These are phyloP conservation scores for Tilletia walkeri DNA, from an alignment of 1,284 basidiomycete species.

Conservation along the genomic window DNA sequence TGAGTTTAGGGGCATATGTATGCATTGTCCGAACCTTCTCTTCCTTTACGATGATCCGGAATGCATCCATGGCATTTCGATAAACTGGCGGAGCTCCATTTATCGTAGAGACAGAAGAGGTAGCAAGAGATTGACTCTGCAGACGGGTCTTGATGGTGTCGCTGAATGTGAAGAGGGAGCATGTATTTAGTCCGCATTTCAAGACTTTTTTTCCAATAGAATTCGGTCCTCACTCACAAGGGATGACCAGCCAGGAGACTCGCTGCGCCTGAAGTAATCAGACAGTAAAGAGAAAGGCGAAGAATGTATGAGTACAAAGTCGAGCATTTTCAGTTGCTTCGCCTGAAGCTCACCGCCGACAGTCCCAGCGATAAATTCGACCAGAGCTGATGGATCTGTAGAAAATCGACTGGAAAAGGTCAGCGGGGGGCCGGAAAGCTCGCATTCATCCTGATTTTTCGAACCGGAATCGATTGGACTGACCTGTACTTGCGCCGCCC, in stretches of 20 bases:
- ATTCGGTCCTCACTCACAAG: conserved; percentile 24
- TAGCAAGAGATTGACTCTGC: conserved; percentile 33
- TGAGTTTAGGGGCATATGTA: not conserved
- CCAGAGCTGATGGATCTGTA: conserved; percentile 32
- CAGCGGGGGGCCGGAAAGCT: no score
- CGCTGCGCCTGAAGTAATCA: conserved; percentile 27
- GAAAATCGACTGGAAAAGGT: not conserved
- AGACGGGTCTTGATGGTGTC: conserved; percentile 52
- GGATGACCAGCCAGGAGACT: conserved; percentile 45
- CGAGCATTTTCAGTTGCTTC: not conserved
- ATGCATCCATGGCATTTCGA: conserved; percentile 38
- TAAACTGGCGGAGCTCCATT: conserved; percentile 28
- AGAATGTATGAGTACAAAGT: not conserved
- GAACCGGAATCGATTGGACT: not conserved
- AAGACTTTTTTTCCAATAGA: not conserved
- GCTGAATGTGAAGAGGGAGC: not conserved
- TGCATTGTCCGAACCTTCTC: conserved; percentile 25
- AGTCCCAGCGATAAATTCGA: conserved; percentile 52
- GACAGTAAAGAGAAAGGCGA: not conserved
- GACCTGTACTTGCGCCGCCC: no score
- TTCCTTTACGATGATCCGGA: conserved; percentile 41
- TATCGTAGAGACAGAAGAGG: not conserved
- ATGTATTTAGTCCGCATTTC: not conserved
- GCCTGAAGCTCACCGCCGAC: conserved; percentile 29
- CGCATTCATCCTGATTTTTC: not conserved